A percentile compares a stretch with the other conserved stretches of the same genome.
These are phyloP conservation scores for Pseudocercospora ulei DNA, from an alignment of 2,329 filamentous ascomycete genomes.

Conservation along the genomic window DNA sequence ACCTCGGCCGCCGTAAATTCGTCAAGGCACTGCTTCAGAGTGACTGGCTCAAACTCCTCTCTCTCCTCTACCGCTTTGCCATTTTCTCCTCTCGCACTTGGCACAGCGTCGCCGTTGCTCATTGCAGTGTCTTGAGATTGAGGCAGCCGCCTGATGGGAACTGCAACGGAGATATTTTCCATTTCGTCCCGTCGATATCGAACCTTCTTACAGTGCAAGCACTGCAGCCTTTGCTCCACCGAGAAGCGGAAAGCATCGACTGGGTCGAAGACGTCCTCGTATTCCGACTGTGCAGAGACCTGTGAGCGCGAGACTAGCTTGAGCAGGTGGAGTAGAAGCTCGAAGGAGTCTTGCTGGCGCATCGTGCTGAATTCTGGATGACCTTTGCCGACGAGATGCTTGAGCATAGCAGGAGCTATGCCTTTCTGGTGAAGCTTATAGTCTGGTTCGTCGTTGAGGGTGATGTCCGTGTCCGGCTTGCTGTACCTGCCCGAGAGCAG, in stretches of 20 bases:
- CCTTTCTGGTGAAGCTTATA: constrained; percentile 71
- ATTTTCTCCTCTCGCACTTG: no score
- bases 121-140: constrained; percentile 38
- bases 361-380: constrained; percentile 95
- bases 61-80: constrained; percentile 21
- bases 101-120: constrained; percentile 25
- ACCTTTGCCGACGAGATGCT: constrained; percentile 81
- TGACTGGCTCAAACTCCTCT: constrained; percentile 50
- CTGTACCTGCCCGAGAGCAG: constrained; percentile 87
- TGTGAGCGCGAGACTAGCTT: constrained; percentile 75
- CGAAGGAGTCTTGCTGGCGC: constrained; percentile 94
- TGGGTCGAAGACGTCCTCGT: no score
- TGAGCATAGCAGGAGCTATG: constrained; percentile 85
- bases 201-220: constrained; percentile 76
- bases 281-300: constrained; percentile 40
- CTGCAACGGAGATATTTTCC: constrained; percentile 85
- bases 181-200: constrained; percentile 81
- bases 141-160: constrained; percentile 53
- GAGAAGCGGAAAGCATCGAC: constrained; percentile 74
- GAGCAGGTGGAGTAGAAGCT: constrained; percentile 81
- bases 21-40: constrained; percentile 77
- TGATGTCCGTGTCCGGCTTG: constrained; percentile 61
- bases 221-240: constrained; percentile 85
- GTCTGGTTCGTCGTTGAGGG: constrained; percentile 49
- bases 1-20: constrained; percentile 69